Percentiles rank a stretch among this genome's conserved stretches.
Conservation (phyloP, 768 basidiomycete species). For the Hygrophorus russula region DNA sequence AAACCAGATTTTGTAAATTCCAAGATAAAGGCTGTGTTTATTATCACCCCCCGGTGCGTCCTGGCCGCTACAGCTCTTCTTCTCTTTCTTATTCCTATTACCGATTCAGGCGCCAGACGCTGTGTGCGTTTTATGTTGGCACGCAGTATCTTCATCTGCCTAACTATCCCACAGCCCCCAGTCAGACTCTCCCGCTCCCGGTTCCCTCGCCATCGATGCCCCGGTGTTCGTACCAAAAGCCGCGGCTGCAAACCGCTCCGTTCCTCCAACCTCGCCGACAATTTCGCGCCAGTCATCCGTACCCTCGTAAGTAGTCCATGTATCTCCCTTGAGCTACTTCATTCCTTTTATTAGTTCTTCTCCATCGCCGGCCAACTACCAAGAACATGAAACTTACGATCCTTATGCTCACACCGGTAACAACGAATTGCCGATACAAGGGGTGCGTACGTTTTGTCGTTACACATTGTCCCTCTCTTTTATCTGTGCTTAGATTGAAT, state of each 20-base stretch:
- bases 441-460: not conserved
- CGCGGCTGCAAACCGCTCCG: constrained; percentile 18
- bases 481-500: constrained; percentile 14
- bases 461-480: not conserved
- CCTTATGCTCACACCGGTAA: constrained; percentile 10
- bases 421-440: not conserved
- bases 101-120: constrained; percentile 14
- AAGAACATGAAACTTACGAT: constrained; percentile 15
- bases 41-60: constrained; percentile 62
- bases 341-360: constrained; percentile 8
- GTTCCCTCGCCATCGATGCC: constrained; percentile 50
- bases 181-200: constrained; percentile 39
- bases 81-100: not conserved
- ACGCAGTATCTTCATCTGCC: not conserved
- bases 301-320: constrained; percentile 11
- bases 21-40: constrained; percentile 82
- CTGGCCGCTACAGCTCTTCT: not conserved
- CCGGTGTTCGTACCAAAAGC: constrained; percentile 77
- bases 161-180: constrained; percentile 16
- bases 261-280: constrained; percentile 17
- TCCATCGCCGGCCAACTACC: constrained; percentile 11
- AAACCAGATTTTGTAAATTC: constrained; percentile 66
- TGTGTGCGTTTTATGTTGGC: constrained; percentile 18
- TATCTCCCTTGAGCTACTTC: not conserved
- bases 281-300: constrained; percentile 11